These are phyloP conservation scores for Pleurotus eryngii DNA, from an alignment of 768 basidiomycete species.

Conservation along the genomic window DNA sequence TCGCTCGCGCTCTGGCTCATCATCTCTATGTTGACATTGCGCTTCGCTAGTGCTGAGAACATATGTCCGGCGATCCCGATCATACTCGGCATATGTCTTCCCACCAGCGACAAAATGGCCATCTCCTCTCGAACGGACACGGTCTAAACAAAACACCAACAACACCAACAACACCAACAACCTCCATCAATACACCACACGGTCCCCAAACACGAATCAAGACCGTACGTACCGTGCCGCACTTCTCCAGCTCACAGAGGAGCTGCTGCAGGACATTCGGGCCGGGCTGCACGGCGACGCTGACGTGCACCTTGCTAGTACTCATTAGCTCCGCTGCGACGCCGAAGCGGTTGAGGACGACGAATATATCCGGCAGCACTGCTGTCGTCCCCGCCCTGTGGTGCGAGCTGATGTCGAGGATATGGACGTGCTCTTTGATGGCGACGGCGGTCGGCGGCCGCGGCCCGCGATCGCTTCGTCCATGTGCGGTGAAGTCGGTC, in stretches of 20 bases:
- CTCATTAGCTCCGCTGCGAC: conserved; percentile 96
- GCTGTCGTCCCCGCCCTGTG: conserved; percentile 94
- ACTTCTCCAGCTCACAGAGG: conserved; percentile 72
- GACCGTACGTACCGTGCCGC: conserved; percentile 60
- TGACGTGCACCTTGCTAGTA: conserved; percentile 96
- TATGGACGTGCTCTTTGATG: conserved; percentile 90
- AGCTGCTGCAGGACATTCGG: conserved; percentile 64
- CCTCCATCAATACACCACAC: too few relatives aligned
- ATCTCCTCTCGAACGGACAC: conserved; percentile 80
- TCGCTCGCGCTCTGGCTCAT: conserved; percentile 95
- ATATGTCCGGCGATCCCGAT: conserved; percentile 92
- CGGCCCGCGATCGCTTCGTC: conserved; percentile 10
- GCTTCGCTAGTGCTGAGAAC: conserved; percentile 92
- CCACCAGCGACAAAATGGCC: conserved; percentile 96
- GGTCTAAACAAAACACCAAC: conserved; percentile 19
- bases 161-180: background rate
- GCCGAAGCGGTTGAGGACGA: conserved; percentile 84
- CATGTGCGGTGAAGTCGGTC: conserved; percentile 11
- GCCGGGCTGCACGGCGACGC: conserved; percentile 78
- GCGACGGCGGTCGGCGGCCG: conserved; percentile 90
- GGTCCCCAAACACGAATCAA: too few relatives aligned
- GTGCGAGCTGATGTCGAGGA: conserved; percentile 94
- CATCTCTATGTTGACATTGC: conserved; percentile 97
- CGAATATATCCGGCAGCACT: conserved; percentile 91
- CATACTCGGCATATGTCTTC: conserved; percentile 93